These are phyloP conservation scores for Jasminum sambac DNA, from an alignment of 257 asterid species.

Conservation along the genomic window DNA sequence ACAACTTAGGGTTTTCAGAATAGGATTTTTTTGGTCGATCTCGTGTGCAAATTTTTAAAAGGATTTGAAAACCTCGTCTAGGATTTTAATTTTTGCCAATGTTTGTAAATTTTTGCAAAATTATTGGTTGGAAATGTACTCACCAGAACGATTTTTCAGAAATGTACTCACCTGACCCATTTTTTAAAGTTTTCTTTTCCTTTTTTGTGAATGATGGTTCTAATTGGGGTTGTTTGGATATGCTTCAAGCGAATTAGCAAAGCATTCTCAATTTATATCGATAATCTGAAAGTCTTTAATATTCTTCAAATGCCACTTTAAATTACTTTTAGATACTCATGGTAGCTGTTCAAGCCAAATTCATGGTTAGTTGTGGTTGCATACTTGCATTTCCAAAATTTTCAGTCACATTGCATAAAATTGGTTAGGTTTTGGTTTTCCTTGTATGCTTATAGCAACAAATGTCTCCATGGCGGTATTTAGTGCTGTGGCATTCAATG, in stretches of 20 bases:
- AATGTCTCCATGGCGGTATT: background rate
- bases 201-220: background rate
- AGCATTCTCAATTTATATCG: background rate
- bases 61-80: background rate
- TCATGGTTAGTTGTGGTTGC: background rate
- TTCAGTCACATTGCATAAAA: background rate
- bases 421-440: background rate
- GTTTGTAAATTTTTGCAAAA: background rate
- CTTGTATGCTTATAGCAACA: background rate
- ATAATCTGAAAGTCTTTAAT: background rate
- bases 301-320: background rate
- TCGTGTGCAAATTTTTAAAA: background rate
- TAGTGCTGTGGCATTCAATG: background rate
- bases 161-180: background rate
- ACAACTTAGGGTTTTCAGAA: conserved; percentile 37
- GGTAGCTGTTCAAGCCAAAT: background rate
- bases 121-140: background rate
- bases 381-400: background rate
- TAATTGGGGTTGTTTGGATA: background rate
- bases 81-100: background rate
- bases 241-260: no score
- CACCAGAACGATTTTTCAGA: background rate
- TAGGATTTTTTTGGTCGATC: conserved; percentile 14
- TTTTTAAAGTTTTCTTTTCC: background rate
- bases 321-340: background rate